Evolutionary conservation across 2,329 filamentous ascomycete genomes (phyloP), one percentile per base, ranked within the genome.

Genomic region (Hypoxylon sp.): DNA sequence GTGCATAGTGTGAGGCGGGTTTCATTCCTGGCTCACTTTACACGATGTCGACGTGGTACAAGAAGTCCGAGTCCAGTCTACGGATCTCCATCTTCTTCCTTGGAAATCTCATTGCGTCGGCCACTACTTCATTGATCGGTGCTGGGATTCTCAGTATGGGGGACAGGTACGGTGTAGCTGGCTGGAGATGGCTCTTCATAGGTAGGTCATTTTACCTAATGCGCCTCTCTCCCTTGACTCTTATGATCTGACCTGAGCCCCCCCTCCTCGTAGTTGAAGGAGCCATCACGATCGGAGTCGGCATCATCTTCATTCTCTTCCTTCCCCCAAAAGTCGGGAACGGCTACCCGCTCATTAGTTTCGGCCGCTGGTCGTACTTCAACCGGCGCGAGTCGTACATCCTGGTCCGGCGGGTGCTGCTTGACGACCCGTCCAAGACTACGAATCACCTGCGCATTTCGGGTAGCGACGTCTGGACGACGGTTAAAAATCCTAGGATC

Each of bases 171-270:
- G 82, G 82, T 0, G 67, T 86, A 5, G 75, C 76, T 5, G 84
- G 83, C 0, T 87, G 85, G 84, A 81, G 85, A 67, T 86, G 83
- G 83, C 80, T 86, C 1, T 86, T 86, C 46, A 59, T 86, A 10
- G 73, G 83, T 86, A 75, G 54, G 76, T 6, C 44, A 37, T 3
- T 17, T 13, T 17, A 31, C 11, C 2, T 17, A 6, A 42, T 6
- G n/a, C 24, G 27, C 32, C 31, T 24, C 31, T 44, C 52, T 2
- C 15, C 15, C 3, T n/a, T n/a, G 17, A 13, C 11, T 35, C n/a
- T 6, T 27, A 11, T 11, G 29, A 31, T 24, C 52, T 59, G 61
- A 65, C 50, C 10, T 13, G 13, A 6, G 19, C 1, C 27, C 13
- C 11, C 17, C 13, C 27, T 17, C 5, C 29, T 47, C n/a, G 21